These are phyloP conservation scores for Panellus pusillus DNA, from an alignment of 768 basidiomycete genomes.

Conservation along the genomic window DNA sequence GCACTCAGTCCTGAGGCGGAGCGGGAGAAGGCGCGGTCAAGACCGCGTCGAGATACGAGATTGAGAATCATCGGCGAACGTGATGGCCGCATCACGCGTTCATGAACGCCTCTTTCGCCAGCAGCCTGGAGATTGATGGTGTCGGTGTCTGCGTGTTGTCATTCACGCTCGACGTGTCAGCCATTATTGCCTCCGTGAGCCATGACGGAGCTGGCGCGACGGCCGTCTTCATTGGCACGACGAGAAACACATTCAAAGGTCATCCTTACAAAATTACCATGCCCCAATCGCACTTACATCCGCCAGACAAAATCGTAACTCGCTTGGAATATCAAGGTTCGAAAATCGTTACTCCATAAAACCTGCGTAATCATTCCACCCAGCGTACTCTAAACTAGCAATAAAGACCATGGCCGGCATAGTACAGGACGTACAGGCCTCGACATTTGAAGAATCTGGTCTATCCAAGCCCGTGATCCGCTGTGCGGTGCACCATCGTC, in stretches of 20 bases:
- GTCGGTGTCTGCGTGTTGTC: constrained; percentile 59
- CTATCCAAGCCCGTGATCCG: constrained; percentile 42
- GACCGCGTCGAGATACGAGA: background rate
- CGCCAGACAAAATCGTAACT: constrained; percentile 65
- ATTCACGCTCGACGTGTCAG: constrained; percentile 55
- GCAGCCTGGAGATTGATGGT: constrained; percentile 45
- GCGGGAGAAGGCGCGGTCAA: background rate
- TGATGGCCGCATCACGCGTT: background rate
- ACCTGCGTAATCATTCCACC: background rate
- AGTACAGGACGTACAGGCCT: constrained; percentile 44
- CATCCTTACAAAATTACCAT: constrained; percentile 1
- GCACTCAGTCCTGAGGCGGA: constrained; percentile 10
- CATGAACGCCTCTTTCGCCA: constrained; percentile 40
- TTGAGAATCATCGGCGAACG: background rate
- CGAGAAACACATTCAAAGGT: constrained; percentile 86
- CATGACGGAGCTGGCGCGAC: constrained; percentile 70
- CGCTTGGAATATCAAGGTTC: constrained; percentile 68
- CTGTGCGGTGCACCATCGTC: constrained; percentile 70
- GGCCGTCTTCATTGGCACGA: constrained; percentile 82
- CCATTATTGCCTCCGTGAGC: constrained; percentile 61
- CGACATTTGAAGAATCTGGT: constrained; percentile 43
- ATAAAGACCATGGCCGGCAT: constrained; percentile 75
- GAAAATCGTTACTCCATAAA: background rate
- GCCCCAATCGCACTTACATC: background rate
- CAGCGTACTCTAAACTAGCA: constrained; percentile 74